A percentile compares a stretch with the other conserved stretches of the same genome.
Evolutionary conservation across 768 basidiomycete genomes (phyloP).

Genomic region (Panellus pusillus): DNA sequence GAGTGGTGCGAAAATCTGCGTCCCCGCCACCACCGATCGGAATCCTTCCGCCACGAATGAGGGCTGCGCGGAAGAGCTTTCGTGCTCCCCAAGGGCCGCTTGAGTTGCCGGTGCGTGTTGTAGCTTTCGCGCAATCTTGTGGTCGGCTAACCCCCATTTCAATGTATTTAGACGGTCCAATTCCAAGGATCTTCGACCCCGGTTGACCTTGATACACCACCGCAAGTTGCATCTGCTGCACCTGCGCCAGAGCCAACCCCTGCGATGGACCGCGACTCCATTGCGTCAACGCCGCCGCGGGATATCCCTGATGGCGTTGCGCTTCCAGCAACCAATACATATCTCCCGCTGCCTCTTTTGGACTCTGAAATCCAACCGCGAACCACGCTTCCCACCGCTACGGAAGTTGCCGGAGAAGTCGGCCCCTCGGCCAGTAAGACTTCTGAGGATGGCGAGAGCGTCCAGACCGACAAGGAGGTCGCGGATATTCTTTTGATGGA

Average conservation of each 20-base stretch:
- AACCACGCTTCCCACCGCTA: no score
- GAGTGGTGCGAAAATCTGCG: no score
- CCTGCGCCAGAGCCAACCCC: background rate
- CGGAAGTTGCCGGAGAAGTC: background rate
- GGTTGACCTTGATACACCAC: no score
- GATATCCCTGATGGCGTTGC: background rate
- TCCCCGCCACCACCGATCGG: constrained; percentile 22
- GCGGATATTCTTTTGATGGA: constrained; percentile 20
- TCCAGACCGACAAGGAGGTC: constrained; percentile 2
- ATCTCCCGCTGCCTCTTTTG: no score
- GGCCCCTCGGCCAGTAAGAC: background rate
- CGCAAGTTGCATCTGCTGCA: background rate
- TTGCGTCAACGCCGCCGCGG: constrained; percentile 1
- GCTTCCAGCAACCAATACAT: no score
- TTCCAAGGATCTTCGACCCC: background rate
- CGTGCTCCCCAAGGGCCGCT: constrained; percentile 1
- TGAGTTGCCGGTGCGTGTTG: constrained; percentile 9
- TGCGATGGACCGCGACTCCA: background rate
- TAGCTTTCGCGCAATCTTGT: no score
- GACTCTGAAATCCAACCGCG: no score
- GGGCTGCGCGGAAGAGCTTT: constrained; percentile 14
- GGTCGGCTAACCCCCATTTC: background rate
- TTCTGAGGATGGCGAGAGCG: constrained; percentile 9
- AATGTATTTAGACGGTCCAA: background rate
- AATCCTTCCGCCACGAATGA: constrained; percentile 19